phyloP scores from a whole-genome alignment of 768 basidiomycete species.

The Psilocybe cyanescens region DNA sequence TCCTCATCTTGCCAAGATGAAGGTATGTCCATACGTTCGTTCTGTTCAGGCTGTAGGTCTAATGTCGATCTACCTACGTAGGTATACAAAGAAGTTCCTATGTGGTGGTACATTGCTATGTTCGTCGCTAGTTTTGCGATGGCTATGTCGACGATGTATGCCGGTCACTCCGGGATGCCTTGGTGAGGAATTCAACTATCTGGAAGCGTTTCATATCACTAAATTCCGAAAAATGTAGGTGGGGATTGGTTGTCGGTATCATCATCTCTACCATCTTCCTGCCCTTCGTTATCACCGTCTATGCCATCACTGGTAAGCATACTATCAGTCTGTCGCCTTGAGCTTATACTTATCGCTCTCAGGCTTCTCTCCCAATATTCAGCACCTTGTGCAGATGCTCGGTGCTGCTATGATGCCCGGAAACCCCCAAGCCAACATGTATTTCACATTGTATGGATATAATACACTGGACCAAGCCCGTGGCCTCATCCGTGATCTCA shows the following conservation, averaged over 20 bases:
- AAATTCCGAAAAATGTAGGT: constrained; percentile 28
- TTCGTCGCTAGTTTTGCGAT: constrained; percentile 49
- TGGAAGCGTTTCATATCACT: neutral
- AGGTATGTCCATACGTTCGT: constrained; percentile 22
- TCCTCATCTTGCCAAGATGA: constrained; percentile 63
- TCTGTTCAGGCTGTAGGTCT: no score
- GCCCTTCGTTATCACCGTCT: constrained; percentile 57
- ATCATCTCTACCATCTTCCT: constrained; percentile 52
- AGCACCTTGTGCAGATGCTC: constrained; percentile 47
- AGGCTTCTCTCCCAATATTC: constrained; percentile 39
- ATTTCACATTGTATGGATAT: constrained; percentile 45
- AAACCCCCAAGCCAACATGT: constrained; percentile 56
- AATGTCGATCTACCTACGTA: neutral
- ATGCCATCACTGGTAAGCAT: constrained; percentile 43
- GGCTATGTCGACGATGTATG: constrained; percentile 58
- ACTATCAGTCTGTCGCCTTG: no score
- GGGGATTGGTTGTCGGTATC: constrained; percentile 55
- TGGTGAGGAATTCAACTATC: constrained; percentile 39
- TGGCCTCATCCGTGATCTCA: constrained; percentile 59
- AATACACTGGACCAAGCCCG: constrained; percentile 52
- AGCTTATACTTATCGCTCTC: no score
- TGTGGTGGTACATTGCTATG: constrained; percentile 54
- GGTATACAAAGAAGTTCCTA: constrained; percentile 41
- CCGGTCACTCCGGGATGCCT: constrained; percentile 54
- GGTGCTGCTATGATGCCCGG: constrained; percentile 52